These are phyloP conservation scores for Amaranthus cruentus DNA, from an alignment of 148 eudicot species.

Conservation along the genomic window DNA sequence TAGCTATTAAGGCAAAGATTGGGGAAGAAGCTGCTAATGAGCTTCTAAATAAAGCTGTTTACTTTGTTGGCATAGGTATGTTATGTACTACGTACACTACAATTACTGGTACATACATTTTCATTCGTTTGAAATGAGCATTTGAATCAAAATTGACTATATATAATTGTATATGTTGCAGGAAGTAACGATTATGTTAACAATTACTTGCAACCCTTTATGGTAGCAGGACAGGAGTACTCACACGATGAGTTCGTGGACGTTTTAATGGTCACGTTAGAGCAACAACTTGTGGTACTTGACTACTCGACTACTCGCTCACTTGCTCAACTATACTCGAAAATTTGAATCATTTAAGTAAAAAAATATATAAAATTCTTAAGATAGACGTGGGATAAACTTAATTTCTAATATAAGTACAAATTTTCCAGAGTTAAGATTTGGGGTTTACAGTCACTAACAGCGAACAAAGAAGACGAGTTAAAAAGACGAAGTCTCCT, in stretches of 20 bases:
- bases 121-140: background rate
- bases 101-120: background rate
- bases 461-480: too few relatives aligned
- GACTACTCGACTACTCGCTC: background rate
- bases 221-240: slow-evolving; percentile 63
- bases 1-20: slow-evolving; percentile 52
- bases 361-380: too few relatives aligned
- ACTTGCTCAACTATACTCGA: background rate
- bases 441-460: too few relatives aligned
- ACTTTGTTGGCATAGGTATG: slow-evolving; percentile 75
- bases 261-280: slow-evolving; percentile 52
- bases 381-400: too few relatives aligned
- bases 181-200: slow-evolving; percentile 95
- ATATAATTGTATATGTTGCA: slow-evolving; percentile 14
- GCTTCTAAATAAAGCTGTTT: slow-evolving; percentile 58
- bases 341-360: background rate
- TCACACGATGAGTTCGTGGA: slow-evolving; percentile 66
- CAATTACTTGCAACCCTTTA: slow-evolving; percentile 81
- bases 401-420: too few relatives aligned
- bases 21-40: slow-evolving; percentile 57
- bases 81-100: background rate
- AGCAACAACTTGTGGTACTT: slow-evolving; percentile 58
- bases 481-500: too few relatives aligned
- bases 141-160: background rate
- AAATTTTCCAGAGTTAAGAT: too few relatives aligned